Evolutionary conservation across 2,329 filamentous ascomycete species (phyloP), one percentile per base, ranked within the genome.

Genomic region (Sporothrix sp.): DNA sequence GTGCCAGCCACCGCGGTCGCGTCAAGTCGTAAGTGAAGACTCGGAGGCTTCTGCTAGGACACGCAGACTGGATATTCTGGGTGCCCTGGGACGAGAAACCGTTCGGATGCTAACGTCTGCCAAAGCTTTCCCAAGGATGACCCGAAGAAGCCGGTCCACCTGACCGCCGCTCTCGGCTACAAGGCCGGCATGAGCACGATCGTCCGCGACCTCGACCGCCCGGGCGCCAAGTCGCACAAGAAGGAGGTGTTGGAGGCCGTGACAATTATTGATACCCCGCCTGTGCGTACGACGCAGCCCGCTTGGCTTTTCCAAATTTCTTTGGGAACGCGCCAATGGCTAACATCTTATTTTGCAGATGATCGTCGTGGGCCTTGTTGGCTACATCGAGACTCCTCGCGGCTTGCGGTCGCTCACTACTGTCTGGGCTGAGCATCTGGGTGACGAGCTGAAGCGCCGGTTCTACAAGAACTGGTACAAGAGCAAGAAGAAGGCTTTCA

Each of bases 391-490:
- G 82, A 98, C 93, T 70, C 93, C 93, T 73, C 93, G 93, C 68
- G 93, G 93, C 78, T 89, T 98, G 68, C 91, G 93, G 73, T 98
- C 93, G 62, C 89, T 98, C 74, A 96, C 90, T 72, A 97, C 93
- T 70, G 88, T 98, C 71, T 98, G 93, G 93, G 93, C 93, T 69
- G 93, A 97, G 84, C 93, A 98, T 74, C 75, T 98, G 74, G 87
- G 86, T 76, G 93, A 98, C 74, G 93, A 97, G 79, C 71, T 98
- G 74, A 95, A 95, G 85, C 87, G 93, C 68, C 87, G 93, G 71
- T 98, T 98, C 88, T 98, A 98, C 87, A 97, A 97, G 89, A 98
- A 98, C 86, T 98, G 93, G 93, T 98, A 98, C 87, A 95, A 95
- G 86, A 89, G 84, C 82, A 98, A 98, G 90, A 97, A 96, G 88